Evolutionary conservation across 1,139 yeast species (phyloP), one percentile per base, ranked within the genome.

Genomic region (Blastobotrys buckinghamii): DNA sequence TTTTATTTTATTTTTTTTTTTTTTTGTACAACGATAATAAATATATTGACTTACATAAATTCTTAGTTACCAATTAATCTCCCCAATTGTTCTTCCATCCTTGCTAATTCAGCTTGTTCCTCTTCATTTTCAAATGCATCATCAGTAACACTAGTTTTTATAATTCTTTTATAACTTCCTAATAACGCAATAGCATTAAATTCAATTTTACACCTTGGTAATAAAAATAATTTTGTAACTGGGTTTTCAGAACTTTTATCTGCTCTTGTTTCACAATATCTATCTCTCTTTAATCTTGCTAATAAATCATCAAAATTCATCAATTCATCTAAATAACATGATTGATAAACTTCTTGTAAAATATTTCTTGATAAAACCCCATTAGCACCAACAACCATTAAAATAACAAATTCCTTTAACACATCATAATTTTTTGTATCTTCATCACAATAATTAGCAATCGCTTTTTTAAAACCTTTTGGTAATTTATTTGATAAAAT

Each of bases 311-410:
- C 48, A 19, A 44, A 37, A 1, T 22, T 10, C n/a, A 9, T 6
- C n/a, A 29, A 13, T 32, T 10, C 16, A 6, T 32, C 30, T 16
- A 44, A 20, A 9, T 42, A 38, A 8, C 20, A 12, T 12, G 15
- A 9, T 8, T 19, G 16, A 26, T 22, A 38, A 6, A n/a, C n/a
- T 8, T 44, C 38, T 8, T 12, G 29, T n/a, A 44, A 38, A 13
- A n/a, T 15, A 8, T 16, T 22, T 38, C 33, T 17, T 3, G 47
- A 16, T 9, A 48, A 17, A 24, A 44, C 36, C 4, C 51, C 47
- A 24, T 45, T 48, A 9, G 20, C 34, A 19, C 12, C 26, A 20
- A 48, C 34, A 6, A 43, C 33, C 27, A 48, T 34, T 48, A 44
- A 38, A 8, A 48, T 43, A 2, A 48, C 17, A n/a, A 48, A 16